Evolutionary conservation across 768 basidiomycete genomes (phyloP).

Genomic region (Russula compacta): DNA sequence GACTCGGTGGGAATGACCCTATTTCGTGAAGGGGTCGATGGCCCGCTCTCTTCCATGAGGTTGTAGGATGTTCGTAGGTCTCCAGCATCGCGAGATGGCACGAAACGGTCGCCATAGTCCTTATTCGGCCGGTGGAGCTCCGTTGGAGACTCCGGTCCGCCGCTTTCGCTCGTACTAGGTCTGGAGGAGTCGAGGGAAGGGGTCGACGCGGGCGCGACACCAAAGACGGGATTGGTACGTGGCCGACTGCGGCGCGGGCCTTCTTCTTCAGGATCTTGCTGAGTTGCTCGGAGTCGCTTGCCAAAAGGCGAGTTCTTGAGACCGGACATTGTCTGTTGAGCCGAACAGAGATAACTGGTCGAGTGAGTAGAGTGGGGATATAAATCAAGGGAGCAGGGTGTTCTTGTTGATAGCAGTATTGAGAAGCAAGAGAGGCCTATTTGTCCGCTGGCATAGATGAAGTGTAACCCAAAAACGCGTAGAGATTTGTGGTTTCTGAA

Average conservation of each 20-base stretch:
- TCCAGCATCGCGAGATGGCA: slow-evolving; percentile 48
- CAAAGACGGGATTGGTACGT: slow-evolving; percentile 47
- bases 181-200: slow-evolving; percentile 48
- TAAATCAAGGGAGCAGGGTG: slow-evolving; percentile 11
- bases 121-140: slow-evolving; percentile 21
- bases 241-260: slow-evolving; percentile 43
- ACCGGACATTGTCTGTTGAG: slow-evolving; percentile 44
- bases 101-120: slow-evolving; percentile 49
- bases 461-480: neutral
- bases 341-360: slow-evolving; percentile 8
- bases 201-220: slow-evolving; percentile 38
- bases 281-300: slow-evolving; percentile 68
- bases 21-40: slow-evolving; percentile 32
- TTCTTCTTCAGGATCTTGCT: slow-evolving; percentile 51
- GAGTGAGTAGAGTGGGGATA: slow-evolving; percentile 19
- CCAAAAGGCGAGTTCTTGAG: slow-evolving; percentile 82
- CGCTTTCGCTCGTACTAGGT: slow-evolving; percentile 45
- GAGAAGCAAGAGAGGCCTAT: slow-evolving; percentile 14
- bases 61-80: slow-evolving; percentile 57
- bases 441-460: slow-evolving; percentile 14
- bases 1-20: slow-evolving; percentile 35
- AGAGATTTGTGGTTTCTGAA: neutral
- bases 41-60: slow-evolving; percentile 41
- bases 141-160: slow-evolving; percentile 37
- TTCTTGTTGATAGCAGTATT: slow-evolving; percentile 1